A percentile compares a stretch with the other conserved stretches of the same genome.
phyloP scores from a whole-genome alignment of 106 monocot genomes.

The Triglochin maritima region DNA sequence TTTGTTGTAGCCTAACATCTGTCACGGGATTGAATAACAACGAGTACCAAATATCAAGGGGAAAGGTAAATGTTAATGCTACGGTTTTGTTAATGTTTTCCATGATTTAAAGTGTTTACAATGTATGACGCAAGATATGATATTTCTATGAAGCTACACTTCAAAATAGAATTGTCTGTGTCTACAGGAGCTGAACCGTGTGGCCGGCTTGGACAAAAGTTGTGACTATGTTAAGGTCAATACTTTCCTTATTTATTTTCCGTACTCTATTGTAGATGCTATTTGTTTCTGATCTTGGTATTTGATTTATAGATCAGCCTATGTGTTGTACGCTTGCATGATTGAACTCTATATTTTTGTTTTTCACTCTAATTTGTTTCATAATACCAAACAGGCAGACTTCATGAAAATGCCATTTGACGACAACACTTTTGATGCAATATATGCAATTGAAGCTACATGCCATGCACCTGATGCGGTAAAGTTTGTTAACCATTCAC shows the following conservation, averaged over 20 bases:
- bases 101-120: not conserved
- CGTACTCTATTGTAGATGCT: not conserved
- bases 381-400: conserved; percentile 51
- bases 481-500: conserved; percentile 9
- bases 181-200: conserved; percentile 59
- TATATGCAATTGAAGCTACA: conserved; percentile 98
- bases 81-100: not conserved
- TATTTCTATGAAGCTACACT: not conserved
- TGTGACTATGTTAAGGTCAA: conserved; percentile 86
- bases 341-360: too few relatives aligned
- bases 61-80: conserved; percentile 28
- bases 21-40: conserved; percentile 94
- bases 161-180: too few relatives aligned
- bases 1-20: conserved; percentile 51
- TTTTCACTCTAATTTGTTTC: not conserved
- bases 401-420: conserved; percentile 96
- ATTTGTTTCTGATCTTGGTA: not conserved
- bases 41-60: conserved; percentile 91
- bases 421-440: conserved; percentile 73
- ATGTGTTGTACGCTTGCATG: too few relatives aligned
- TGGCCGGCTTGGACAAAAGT: conserved; percentile 38
- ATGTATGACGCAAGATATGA: not conserved
- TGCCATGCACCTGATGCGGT: conserved; percentile 97
- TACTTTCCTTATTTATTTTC: not conserved
- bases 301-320: not conserved